These are phyloP conservation scores for Claviceps sp. DNA, from an alignment of 2,329 filamentous ascomycete genomes.

Conservation along the genomic window DNA sequence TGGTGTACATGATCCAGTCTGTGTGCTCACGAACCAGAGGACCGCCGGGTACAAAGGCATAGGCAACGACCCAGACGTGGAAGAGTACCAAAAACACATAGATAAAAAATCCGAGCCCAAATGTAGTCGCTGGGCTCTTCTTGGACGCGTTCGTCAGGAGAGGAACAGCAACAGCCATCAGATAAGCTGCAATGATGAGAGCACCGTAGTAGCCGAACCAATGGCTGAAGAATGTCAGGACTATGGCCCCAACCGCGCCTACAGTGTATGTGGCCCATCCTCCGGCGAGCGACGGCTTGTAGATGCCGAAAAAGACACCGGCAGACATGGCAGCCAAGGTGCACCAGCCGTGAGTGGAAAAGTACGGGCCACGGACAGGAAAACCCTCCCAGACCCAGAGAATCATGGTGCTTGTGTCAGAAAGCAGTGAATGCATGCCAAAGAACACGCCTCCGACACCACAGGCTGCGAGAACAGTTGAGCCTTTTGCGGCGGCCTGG, in stretches of 20 bases:
- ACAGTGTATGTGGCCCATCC: slow-evolving; percentile 70
- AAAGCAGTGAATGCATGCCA: slow-evolving; percentile 79
- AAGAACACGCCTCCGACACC: slow-evolving; percentile 80
- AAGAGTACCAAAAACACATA: slow-evolving; percentile 96
- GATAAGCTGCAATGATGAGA: slow-evolving; percentile 60
- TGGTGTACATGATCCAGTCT: slow-evolving; percentile 85
- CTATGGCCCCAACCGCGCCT: slow-evolving; percentile 64
- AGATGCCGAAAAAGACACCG: slow-evolving; percentile 65
- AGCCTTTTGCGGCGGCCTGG: slow-evolving; percentile 40
- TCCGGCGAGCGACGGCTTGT: slow-evolving; percentile 53
- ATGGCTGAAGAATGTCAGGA: slow-evolving; percentile 63
- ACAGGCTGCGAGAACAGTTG: slow-evolving; percentile 55
- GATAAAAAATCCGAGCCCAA: slow-evolving; percentile 76
- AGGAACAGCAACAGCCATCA: slow-evolving; percentile 66
- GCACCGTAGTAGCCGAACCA: slow-evolving; percentile 88
- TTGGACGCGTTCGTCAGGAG: slow-evolving; percentile 65
- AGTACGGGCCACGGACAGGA: slow-evolving; percentile 74
- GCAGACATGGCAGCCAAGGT: slow-evolving; percentile 79
- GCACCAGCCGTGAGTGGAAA: slow-evolving; percentile 78
- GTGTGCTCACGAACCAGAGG: slow-evolving; percentile 86
- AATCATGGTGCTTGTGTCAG: slow-evolving; percentile 98
- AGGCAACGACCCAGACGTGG: slow-evolving; percentile 96
- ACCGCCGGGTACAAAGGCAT: slow-evolving; percentile 92
- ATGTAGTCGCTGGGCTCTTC: slow-evolving; percentile 64
- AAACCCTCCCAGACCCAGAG: slow-evolving; percentile 97